Evolutionary conservation across 2,329 filamentous ascomycete species (phyloP), one percentile per base, ranked within the genome.

Genomic region (Penicillium verrucosum): DNA sequence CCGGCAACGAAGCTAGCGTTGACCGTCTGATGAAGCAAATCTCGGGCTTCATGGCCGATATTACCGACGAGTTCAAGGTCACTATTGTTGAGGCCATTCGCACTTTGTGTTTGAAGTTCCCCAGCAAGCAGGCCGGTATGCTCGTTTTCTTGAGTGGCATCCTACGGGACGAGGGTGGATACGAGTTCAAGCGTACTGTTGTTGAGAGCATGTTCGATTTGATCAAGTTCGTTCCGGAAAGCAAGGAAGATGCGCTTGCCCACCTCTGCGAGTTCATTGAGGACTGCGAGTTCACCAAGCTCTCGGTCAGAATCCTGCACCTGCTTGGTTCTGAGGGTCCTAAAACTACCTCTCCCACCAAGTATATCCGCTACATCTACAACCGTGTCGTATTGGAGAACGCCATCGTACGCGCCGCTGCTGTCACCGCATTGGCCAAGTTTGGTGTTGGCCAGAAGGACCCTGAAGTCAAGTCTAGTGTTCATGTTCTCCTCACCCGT

Each of bases 131-230:
- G 78, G 93, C 93, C 45, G 92, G 92, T 60, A 97, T 99, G 92
- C 86, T 99, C 51, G 86, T 90, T 49, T 99, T 99, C 85, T 84
- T 99, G 46, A 96, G 93, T 70, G 90, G 92, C n/a, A 96, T 97
- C 57, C 81, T 99, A 51, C 87, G 94, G 29, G 94, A 99, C 67
- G 94, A 99, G 77, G 94, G 94, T 65, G 94, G 94, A 56, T 99
- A 96, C 74, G 94, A 97, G 60, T 99, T 99, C 79, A 99, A 99
- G 85, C 88, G 91, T 56, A 89, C 91, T 51, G 93, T 99, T 11
- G 93, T 99, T 21, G 94, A 99, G 80, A 96, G 92, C 82, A 97
- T 99, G 87, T 97, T 99, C 71, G 94, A 99, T 69, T 80, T 99
- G 54, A 97, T 99, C 81, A 97, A 97, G 75, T 99, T 99, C 69